Percentiles rank a stretch among this genome's conserved stretches.
phyloP scores from a whole-genome alignment of 1,139 yeast genomes.

The Lodderomyces beijingensis region DNA sequence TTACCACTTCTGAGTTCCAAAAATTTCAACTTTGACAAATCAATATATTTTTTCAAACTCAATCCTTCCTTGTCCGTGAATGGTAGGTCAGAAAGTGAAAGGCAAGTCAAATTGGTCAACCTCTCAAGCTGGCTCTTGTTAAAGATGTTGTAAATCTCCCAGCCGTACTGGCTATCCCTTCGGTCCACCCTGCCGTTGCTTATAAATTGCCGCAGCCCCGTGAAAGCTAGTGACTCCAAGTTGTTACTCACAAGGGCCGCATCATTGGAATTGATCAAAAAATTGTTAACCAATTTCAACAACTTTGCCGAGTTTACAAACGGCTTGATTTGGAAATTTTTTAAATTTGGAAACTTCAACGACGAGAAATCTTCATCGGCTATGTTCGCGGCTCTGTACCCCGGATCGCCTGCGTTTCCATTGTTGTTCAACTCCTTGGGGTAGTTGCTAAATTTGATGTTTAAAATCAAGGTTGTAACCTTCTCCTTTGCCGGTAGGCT shows the following conservation, averaged over 20 bases:
- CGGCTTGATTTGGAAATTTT: conserved; percentile 26
- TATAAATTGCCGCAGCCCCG: no score
- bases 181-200: conserved; percentile 9
- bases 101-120: conserved; percentile 17
- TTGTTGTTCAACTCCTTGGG: conserved; percentile 14
- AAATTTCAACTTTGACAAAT: conserved; percentile 17
- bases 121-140: conserved; percentile 12
- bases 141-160: conserved; percentile 11
- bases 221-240: conserved; percentile 17
- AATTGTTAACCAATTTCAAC: conserved; percentile 16
- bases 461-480: conserved; percentile 21
- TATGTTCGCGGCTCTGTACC: not conserved
- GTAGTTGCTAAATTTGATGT: conserved; percentile 23
- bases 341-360: conserved; percentile 22
- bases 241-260: conserved; percentile 11
- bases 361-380: conserved; percentile 4
- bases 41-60: conserved; percentile 17
- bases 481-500: conserved; percentile 18
- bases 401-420: no score
- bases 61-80: conserved; percentile 23
- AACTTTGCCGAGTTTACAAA: conserved; percentile 20
- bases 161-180: conserved; percentile 1
- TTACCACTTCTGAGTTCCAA: conserved; percentile 20
- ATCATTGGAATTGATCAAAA: conserved; percentile 15
- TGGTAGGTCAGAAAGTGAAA: conserved; percentile 26